Evolutionary conservation across 2,329 filamentous ascomycete genomes (phyloP).

Genomic region (Sordariomycetes sp.): DNA sequence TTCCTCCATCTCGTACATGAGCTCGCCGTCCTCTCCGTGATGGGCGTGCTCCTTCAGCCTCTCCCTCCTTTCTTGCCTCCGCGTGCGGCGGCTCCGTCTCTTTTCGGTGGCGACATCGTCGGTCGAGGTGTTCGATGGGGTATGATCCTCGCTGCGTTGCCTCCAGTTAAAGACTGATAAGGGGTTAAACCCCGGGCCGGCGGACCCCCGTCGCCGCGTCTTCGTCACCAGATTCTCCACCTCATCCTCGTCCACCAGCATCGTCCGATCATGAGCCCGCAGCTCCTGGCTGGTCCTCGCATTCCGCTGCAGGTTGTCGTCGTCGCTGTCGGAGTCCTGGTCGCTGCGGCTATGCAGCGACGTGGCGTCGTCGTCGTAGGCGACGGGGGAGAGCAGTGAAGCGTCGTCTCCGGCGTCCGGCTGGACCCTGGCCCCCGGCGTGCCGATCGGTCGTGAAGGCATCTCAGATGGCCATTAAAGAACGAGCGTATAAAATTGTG

Average conservation of each 20-base stretch:
- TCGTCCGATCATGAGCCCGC: slow-evolving; percentile 56
- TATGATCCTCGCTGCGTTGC: slow-evolving; percentile 22
- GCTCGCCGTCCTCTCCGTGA: slow-evolving; percentile 58
- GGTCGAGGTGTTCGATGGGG: slow-evolving; percentile 29
- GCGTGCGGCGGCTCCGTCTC: slow-evolving; percentile 33
- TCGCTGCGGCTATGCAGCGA: slow-evolving; percentile 58
- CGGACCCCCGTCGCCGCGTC: slow-evolving; percentile 35
- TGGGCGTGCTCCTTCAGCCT: slow-evolving; percentile 40
- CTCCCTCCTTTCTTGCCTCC: slow-evolving; percentile 42
- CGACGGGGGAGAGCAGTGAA: slow-evolving; percentile 50
- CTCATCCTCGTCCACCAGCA: slow-evolving; percentile 69
- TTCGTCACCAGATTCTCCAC: slow-evolving; percentile 48
- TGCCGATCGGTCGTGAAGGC: background rate
- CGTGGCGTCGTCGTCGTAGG: slow-evolving; percentile 59
- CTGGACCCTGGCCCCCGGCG: background rate
- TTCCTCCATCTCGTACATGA: slow-evolving; percentile 89
- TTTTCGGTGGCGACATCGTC: slow-evolving; percentile 40
- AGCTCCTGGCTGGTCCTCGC: slow-evolving; percentile 61
- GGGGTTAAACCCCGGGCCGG: slow-evolving; percentile 17
- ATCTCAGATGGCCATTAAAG: background rate
- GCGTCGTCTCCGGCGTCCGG: slow-evolving; percentile 15
- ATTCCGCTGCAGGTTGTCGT: slow-evolving; percentile 56
- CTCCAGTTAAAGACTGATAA: slow-evolving; percentile 3
- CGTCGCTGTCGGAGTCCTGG: slow-evolving; percentile 67
- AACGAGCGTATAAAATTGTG: background rate